Base-by-base conservation (phyloP, 2,329 filamentous ascomycete genomes). In the Rhynchosporium secalis region DNA sequence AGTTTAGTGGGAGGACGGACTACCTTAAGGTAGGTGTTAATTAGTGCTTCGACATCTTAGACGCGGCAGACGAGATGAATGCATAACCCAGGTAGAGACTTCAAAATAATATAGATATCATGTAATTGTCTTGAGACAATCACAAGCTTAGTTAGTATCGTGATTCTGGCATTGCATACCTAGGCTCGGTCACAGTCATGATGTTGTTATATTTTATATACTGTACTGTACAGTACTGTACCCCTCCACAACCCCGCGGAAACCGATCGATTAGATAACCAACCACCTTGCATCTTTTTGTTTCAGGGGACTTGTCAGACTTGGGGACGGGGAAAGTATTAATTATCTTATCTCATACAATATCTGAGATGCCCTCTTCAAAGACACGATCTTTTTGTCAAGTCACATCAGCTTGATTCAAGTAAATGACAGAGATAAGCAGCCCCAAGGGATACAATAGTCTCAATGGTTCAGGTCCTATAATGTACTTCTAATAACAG, bases 161-260 rank as follows among this genome's bases (percentile, higher is more conserved):
- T 49, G 5, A 29, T 13, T 29, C 46, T 20, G 20, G 20, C 20
- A 1, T 20, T 20, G 20, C 20, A 20, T 20, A 20, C 20, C 20
- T 20, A 20, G 20, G 20, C 20, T 20, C 20, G 20, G 20, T 20
- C 20, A 20, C 20, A 20, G 20, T 20, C 20, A 20, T 20, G 20
- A 20, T 20, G 20, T 20, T 20, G 20, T 20, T 20, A 20, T 20
- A 20, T 20, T 20, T 20, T 20, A 20, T 20, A 20, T 20, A 20
- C 20, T 20, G 20, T 20, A 20, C 20, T 20, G 20, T 20, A 20
- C 20, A 1, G 20, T 20, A 20, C 20, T 20, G 20, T 20, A 52
- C 49, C 49, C 49, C 49, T 52, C 49, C 31, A 52, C 20, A 26
- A 52, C 49, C 49, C 49, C 49, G 49, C 49, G 6, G 49, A 38